Conservation (phyloP, 306 rosid genomes). For the Medicago truncatula region MtrunA17r5.0-ANR NC_053047.1:37011001-37011500, state of each 20-base stretch:
- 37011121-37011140: not conserved
- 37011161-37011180: not conserved
- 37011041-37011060: conserved; percentile 74
- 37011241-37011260: not conserved
- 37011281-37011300: not conserved
- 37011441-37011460: conserved; percentile 81
- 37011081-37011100: conserved; percentile 37
- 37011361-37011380: conserved; percentile 78
- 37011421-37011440: conserved; percentile 72
- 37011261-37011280: not conserved
- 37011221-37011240: not conserved
- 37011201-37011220: not conserved
- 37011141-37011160: not conserved
- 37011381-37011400: conserved; percentile 86
- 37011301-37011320: not conserved
- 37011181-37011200: not conserved
- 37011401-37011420: conserved; percentile 54
- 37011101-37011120: conserved; percentile 20
- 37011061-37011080: conserved; percentile 78
- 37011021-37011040: conserved; percentile 88
- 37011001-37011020: conserved; percentile 71
- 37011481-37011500: conserved; percentile 78
- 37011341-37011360: conserved; percentile 76
- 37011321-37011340: conserved; percentile 29
- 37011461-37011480: conserved; percentile 78